phyloP scores from a whole-genome alignment of 228 moss, liverwort and hornwort genomes.

The Sphagnum fallax region DNA sequence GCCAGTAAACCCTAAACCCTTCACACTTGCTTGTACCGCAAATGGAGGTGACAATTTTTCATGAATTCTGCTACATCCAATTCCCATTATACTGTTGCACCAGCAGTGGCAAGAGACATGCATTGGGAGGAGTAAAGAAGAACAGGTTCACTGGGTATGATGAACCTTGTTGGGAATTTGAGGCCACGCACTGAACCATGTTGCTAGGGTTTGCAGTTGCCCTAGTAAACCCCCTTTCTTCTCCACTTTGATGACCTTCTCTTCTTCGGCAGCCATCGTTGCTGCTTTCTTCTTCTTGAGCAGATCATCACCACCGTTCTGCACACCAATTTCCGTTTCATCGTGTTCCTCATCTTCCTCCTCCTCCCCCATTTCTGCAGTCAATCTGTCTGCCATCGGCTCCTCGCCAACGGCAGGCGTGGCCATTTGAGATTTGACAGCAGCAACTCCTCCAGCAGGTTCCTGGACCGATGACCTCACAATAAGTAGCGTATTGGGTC shows the following conservation, averaged over 20 bases:
- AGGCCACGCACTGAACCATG: slow-evolving; percentile 51
- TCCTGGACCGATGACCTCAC: no score
- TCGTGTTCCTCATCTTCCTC: no score
- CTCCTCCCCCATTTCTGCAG: no score
- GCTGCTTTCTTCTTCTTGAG: not conserved
- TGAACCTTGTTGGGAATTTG: slow-evolving; percentile 29
- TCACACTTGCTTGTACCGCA: not conserved
- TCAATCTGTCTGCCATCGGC: no score
- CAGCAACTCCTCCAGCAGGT: no score
- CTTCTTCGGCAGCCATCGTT: slow-evolving; percentile 17
- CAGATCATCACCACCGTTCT: no score
- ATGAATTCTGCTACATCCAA: not conserved
- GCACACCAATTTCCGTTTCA: no score
- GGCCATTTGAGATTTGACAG: no score
- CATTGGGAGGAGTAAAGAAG: not conserved
- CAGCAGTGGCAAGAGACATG: not conserved
- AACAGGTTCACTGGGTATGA: not conserved
- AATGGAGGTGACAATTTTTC: not conserved
- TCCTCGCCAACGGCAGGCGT: no score
- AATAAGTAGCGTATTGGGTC: no score
- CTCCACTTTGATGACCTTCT: slow-evolving; percentile 45
- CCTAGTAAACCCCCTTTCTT: slow-evolving; percentile 22
- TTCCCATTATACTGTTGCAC: not conserved
- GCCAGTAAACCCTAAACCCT: not conserved
- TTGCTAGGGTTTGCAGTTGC: slow-evolving; percentile 28